phyloP scores from a whole-genome alignment of 164 flowering plant species.

The Umbilicus rupestris region DNA sequence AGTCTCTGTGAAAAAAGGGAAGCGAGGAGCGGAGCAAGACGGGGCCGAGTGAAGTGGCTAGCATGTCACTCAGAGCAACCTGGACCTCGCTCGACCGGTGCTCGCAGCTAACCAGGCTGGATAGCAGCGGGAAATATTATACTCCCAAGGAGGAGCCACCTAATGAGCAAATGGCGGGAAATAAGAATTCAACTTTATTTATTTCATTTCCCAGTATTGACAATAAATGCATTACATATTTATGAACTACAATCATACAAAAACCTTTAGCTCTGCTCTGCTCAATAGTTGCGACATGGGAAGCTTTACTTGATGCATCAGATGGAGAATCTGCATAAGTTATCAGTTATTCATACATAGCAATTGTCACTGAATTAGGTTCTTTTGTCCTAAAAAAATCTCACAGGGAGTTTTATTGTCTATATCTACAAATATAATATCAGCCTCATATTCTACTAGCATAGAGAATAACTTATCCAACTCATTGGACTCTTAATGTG shows the following conservation, averaged over 20 bases:
- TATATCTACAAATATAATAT: too few species aligned
- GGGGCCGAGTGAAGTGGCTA: slow-evolving; percentile 66
- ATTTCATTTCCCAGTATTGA: neutral
- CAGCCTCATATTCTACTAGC: too few species aligned
- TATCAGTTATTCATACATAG: too few species aligned
- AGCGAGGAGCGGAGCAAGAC: slow-evolving; percentile 41
- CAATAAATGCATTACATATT: neutral
- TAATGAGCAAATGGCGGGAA: slow-evolving; percentile 55
- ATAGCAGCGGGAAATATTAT: slow-evolving; percentile 48
- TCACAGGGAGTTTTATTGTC: too few species aligned
- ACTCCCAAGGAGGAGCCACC: slow-evolving; percentile 52
- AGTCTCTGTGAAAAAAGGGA: too few species aligned
- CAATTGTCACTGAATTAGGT: too few species aligned
- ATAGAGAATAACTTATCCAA: too few species aligned
- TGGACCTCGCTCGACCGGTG: slow-evolving; percentile 96
- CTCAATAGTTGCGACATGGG: slow-evolving; percentile 77
- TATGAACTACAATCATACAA: slow-evolving; percentile 8
- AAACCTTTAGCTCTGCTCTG: slow-evolving; percentile 72
- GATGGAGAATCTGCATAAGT: slow-evolving; percentile 80
- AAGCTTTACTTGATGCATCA: slow-evolving; percentile 72
- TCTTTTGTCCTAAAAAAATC: too few species aligned
- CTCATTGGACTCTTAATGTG: too few species aligned
- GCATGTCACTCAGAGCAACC: slow-evolving; percentile 79
- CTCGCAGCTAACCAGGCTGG: slow-evolving; percentile 79
- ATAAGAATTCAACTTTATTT: neutral